A percentile compares a stretch with the other conserved stretches of the same genome.
Evolutionary conservation across 2,329 filamentous ascomycete species (phyloP).

Genomic region (Lithohypha guttulata): DNA sequence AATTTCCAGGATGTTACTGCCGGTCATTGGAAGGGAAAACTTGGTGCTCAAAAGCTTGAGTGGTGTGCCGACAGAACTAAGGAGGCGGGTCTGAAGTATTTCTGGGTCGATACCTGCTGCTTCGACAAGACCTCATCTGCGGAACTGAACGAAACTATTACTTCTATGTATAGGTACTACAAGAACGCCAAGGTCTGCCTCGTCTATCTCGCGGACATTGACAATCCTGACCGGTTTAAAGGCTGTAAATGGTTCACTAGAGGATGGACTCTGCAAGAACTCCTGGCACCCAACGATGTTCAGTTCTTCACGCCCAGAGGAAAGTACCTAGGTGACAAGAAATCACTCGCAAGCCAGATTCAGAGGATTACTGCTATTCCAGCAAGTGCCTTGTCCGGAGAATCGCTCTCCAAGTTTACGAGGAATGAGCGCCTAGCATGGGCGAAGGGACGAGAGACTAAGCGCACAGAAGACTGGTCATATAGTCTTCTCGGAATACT

Average conservation of each 20-base stretch:
- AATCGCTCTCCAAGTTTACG: constrained; percentile 15
- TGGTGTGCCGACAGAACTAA: constrained; percentile 11
- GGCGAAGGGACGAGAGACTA: constrained; percentile 28
- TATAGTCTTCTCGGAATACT: constrained; percentile 39
- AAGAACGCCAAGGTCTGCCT: constrained; percentile 13
- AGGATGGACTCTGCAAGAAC: constrained; percentile 22
- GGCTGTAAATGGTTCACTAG: constrained; percentile 18
- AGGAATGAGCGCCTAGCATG: constrained; percentile 29
- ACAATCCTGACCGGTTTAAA: not conserved
- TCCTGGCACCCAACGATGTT: constrained; percentile 13
- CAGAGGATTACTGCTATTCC: constrained; percentile 22
- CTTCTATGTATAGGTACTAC: constrained; percentile 22
- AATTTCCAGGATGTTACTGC: constrained; percentile 17
- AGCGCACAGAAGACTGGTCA: constrained; percentile 30
- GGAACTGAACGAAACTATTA: constrained; percentile 20
- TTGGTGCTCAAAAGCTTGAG: constrained; percentile 12
- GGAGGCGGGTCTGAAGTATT: constrained; percentile 12
- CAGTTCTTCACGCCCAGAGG: constrained; percentile 11
- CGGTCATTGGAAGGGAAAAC: constrained; percentile 1
- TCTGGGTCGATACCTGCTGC: constrained; percentile 23
- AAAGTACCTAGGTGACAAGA: constrained; percentile 9
- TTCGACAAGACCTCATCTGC: constrained; percentile 19
- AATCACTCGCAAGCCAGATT: constrained; percentile 20
- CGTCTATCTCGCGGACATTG: constrained; percentile 11
- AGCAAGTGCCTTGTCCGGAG: constrained; percentile 16